Conservation (phyloP, 805 yeast genomes). For the Spathaspora girioi region DNA sequence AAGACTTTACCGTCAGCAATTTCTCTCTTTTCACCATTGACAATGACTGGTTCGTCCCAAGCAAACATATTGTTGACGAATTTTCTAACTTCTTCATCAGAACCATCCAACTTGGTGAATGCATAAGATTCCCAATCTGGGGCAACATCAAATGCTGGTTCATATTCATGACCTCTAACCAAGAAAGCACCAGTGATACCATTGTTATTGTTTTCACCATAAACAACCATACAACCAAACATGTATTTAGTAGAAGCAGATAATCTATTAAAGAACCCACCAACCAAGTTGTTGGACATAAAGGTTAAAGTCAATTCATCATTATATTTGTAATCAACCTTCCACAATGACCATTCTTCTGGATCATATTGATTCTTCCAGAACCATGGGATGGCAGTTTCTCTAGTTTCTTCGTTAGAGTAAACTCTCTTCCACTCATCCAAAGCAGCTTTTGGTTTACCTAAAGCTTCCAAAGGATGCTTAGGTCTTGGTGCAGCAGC, state of each 20-base stretch:
- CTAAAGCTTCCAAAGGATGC: conserved; percentile 87
- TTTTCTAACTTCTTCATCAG: conserved; percentile 71
- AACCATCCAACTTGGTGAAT: conserved; percentile 77
- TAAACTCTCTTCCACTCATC: conserved; percentile 96
- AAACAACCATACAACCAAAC: conserved; percentile 91
- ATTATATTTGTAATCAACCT: conserved; percentile 94
- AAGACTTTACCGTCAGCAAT: conserved; percentile 97
- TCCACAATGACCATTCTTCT: conserved; percentile 92
- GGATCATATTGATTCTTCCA: conserved; percentile 89
- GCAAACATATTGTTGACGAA: conserved; percentile 92
- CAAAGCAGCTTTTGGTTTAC: conserved; percentile 62
- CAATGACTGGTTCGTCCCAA: conserved; percentile 91
- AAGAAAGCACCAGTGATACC: conserved; percentile 95
- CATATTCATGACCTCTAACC: conserved; percentile 89
- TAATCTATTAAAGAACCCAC: conserved; percentile 97
- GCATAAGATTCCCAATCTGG: conserved; percentile 98
- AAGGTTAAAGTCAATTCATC: conserved; percentile 95
- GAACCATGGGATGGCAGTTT: conserved; percentile 94
- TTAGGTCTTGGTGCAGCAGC: conserved; percentile 71
- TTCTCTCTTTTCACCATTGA: conserved; percentile 78
- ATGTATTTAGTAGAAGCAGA: conserved; percentile 87
- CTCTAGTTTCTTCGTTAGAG: conserved; percentile 97
- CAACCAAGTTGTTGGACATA: conserved; percentile 97
- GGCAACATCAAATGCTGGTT: conserved; percentile 95
- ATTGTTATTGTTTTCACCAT: conserved; percentile 98